Base-by-base conservation (phyloP, 2,329 filamentous ascomycete genomes). In the Cercospora beticola region DNA sequence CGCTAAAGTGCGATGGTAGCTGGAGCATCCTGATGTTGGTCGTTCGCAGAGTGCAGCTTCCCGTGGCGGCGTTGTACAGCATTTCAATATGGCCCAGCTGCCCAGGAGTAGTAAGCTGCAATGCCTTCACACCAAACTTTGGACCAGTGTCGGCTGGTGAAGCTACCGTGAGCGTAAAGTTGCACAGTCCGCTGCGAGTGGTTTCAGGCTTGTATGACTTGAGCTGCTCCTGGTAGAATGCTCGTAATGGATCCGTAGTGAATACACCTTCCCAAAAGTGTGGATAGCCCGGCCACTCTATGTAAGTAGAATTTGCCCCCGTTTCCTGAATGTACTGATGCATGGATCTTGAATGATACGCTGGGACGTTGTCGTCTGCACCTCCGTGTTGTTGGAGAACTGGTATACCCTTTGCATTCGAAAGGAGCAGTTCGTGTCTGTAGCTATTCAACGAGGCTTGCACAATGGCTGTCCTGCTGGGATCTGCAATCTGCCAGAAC, bases 201-300 rank as follows among this genome's bases (percentile, higher is more conserved):
- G 60, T 74, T 28, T 56, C 67, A 5, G 68, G 66, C 12, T 68
- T 75, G 36, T 43, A 64, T 1, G 52, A 40, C 12, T 75, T 73
- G 21, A 83, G 76, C 65, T 79, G 75, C 8, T 76, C 43, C 9
- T 76, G 64, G 70, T 87, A 87, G 74, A 88, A 88, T 3, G 80
- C 72, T 16, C 80, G 75, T 31, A 89, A 76, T 28, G 79, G 75
- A 16, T 78, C 70, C 2, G 86, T 87, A 4, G 85, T 86, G 82
- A 88, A 85, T 7, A 87, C 79, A 2, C 83, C 85, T 49, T 86
- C 83, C 77, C 83, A 87, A 80, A 82, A 88, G 74, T 88, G 86
- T 8, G 80, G 81, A 62, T 81, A 79, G 16, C 79, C 82, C 9
- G 79, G 74, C 28, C 88, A 75, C 73, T 88, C 87, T 54, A 81